phyloP scores from a whole-genome alignment of 2,329 filamentous ascomycete genomes.

The Microsporum audouinii region DNA sequence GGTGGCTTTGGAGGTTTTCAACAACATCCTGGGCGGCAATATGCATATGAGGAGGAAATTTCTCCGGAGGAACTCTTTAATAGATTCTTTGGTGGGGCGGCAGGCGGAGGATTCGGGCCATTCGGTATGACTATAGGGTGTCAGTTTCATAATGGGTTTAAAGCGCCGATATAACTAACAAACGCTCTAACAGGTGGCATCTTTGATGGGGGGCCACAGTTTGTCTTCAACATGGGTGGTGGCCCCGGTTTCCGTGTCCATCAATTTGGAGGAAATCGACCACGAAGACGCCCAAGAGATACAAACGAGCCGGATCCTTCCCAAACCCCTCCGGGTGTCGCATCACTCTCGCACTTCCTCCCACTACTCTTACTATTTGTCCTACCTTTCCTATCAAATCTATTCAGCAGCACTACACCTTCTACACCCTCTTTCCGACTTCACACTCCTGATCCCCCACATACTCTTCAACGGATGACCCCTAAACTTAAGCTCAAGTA shows the following conservation, averaged over 20 bases:
- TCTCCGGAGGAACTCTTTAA: slow-evolving; percentile 95
- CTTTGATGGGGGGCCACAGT: slow-evolving; percentile 71
- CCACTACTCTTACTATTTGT: slow-evolving; percentile 85
- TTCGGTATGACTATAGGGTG: slow-evolving; percentile 45
- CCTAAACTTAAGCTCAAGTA: slow-evolving; percentile 65
- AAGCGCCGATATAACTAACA: neutral
- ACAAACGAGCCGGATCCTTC: slow-evolving; percentile 42
- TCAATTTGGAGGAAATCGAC: slow-evolving; percentile 75
- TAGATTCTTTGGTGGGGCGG: slow-evolving; percentile 79
- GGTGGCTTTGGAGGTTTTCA: slow-evolving; percentile 38
- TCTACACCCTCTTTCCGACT: slow-evolving; percentile 63
- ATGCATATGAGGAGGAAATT: slow-evolving; percentile 80
- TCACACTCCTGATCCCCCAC: slow-evolving; percentile 56
- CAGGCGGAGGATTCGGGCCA: slow-evolving; percentile 50
- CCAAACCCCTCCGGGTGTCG: slow-evolving; percentile 39
- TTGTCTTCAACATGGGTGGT: slow-evolving; percentile 90
- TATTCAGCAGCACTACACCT: slow-evolving; percentile 52
- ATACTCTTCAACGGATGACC: slow-evolving; percentile 63
- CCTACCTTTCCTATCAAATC: slow-evolving; percentile 66
- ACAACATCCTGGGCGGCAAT: slow-evolving; percentile 38
- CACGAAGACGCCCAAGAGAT: slow-evolving; percentile 63
- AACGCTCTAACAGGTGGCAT: slow-evolving; percentile 38
- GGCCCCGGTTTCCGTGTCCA: slow-evolving; percentile 87
- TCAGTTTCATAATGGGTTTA: too few species aligned
- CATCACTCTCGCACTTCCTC: slow-evolving; percentile 60